phyloP scores from a whole-genome alignment of 371 early-diverging fungal species.

The Lichtheimia hyalospora region DNA sequence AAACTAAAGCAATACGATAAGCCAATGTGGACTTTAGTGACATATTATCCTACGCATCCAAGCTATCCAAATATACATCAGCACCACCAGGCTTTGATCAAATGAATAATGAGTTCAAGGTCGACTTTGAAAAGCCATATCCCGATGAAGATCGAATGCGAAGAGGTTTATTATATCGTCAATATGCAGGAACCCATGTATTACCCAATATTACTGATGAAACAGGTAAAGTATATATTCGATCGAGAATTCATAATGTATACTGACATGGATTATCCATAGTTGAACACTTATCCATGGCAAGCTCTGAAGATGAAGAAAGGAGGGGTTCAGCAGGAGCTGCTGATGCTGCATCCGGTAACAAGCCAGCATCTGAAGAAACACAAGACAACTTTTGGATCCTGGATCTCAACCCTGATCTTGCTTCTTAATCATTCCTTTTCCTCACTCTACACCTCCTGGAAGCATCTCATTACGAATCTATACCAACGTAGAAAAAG shows the following conservation, averaged over 20 bases:
- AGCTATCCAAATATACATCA: slow-evolving; percentile 49
- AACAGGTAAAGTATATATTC: slow-evolving; percentile 22
- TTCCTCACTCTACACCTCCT: too few relatives aligned
- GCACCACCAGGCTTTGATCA: slow-evolving; percentile 50
- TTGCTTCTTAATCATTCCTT: slow-evolving; percentile 19
- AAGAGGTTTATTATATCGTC: slow-evolving; percentile 45
- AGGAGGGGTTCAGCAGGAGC: too few relatives aligned
- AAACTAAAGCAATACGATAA: not conserved
- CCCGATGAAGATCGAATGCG: slow-evolving; percentile 56
- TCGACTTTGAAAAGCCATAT: slow-evolving; percentile 54
- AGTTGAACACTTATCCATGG: slow-evolving; percentile 48
- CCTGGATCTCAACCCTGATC: slow-evolving; percentile 53
- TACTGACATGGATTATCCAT: not conserved
- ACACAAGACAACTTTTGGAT: slow-evolving; percentile 45
- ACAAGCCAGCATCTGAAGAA: slow-evolving; percentile 24
- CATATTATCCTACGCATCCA: slow-evolving; percentile 43
- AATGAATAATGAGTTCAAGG: slow-evolving; percentile 33
- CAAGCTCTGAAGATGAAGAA: slow-evolving; percentile 29
- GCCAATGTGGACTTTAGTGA: slow-evolving; percentile 51
- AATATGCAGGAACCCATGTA: slow-evolving; percentile 25
- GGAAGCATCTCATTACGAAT: too few relatives aligned
- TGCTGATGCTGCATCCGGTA: slow-evolving; percentile 10
- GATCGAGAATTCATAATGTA: not conserved
- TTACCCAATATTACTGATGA: slow-evolving; percentile 2
- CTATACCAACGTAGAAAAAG: too few relatives aligned